Conservation (phyloP, 306 rosid genomes). For the Dicorynia guianensis region DNA sequence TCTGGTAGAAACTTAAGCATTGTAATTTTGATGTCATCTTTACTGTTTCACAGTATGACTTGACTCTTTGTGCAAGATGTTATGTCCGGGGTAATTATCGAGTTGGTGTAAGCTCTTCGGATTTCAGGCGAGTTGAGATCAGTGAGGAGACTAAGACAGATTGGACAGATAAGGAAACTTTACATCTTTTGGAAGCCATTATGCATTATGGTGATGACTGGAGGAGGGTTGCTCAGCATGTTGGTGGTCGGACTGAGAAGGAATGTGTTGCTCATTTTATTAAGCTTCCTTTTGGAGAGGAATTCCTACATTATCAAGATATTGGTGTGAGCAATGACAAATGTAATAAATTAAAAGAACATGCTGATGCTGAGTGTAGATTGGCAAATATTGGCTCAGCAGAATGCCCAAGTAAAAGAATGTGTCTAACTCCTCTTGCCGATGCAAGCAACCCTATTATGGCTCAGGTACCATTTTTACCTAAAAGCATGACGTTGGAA, state of each 20-base stretch:
- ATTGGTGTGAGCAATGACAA: slow-evolving; percentile 36
- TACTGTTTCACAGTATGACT: slow-evolving; percentile 60
- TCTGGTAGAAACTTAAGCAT: background rate
- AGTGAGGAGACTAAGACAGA: slow-evolving; percentile 71
- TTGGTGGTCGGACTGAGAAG: slow-evolving; percentile 86
- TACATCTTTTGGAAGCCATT: slow-evolving; percentile 81
- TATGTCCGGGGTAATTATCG: slow-evolving; percentile 92
- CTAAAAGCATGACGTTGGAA: background rate
- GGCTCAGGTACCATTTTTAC: slow-evolving; percentile 78
- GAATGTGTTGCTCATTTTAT: slow-evolving; percentile 84
- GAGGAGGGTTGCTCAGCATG: slow-evolving; percentile 91
- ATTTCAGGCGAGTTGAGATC: slow-evolving; percentile 92
- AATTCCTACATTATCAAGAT: slow-evolving; percentile 54
- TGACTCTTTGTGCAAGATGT: slow-evolving; percentile 96
- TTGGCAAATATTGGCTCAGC: slow-evolving; percentile 45
- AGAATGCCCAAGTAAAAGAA: slow-evolving; percentile 54
- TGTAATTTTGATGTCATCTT: slow-evolving; percentile 5
- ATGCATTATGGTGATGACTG: slow-evolving; percentile 89
- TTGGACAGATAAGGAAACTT: slow-evolving; percentile 87
- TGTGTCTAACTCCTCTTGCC: slow-evolving; percentile 87
- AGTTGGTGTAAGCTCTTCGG: slow-evolving; percentile 81
- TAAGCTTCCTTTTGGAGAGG: slow-evolving; percentile 86
- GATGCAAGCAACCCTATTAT: slow-evolving; percentile 98
- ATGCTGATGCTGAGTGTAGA: slow-evolving; percentile 49
- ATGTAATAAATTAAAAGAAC: slow-evolving; percentile 37